Evolutionary conservation across 352 stramenopile genomes (phyloP).

Genomic region (Saprolegnia parasitica): DNA sequence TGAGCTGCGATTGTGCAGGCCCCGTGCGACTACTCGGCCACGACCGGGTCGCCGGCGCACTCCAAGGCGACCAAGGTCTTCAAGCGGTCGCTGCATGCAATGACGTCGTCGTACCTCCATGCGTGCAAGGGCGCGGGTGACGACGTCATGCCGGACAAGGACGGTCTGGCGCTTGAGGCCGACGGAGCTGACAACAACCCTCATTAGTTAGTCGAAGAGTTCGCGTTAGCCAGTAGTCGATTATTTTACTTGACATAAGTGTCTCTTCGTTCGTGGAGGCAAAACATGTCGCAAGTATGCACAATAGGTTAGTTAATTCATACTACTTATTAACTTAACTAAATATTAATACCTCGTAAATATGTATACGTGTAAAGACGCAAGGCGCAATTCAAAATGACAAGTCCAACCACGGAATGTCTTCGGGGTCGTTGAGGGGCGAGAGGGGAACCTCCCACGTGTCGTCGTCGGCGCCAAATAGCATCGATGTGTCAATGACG

Average conservation of each 20-base stretch:
- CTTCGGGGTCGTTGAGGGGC: slow-evolving; percentile 73
- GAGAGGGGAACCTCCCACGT: slow-evolving; percentile 78
- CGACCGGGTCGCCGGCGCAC: not conserved
- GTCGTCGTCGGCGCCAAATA: slow-evolving; percentile 31
- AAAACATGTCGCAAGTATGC: not conserved
- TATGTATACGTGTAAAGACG: slow-evolving; percentile 25
- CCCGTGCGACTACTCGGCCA: slow-evolving; percentile 25
- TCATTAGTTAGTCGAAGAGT: not conserved
- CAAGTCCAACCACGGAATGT: slow-evolving; percentile 80
- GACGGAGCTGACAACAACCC: no score
- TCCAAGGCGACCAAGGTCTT: slow-evolving; percentile 18
- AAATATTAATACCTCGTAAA: slow-evolving; percentile 29
- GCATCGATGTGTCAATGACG: slow-evolving; percentile 13
- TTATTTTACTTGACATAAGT: no score
- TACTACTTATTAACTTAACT: slow-evolving; percentile 21
- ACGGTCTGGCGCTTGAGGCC: slow-evolving; percentile 15
- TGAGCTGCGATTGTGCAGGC: not conserved
- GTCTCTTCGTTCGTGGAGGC: no score
- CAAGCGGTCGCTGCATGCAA: slow-evolving; percentile 22
- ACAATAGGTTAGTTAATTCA: slow-evolving; percentile 18
- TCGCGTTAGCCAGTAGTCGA: not conserved
- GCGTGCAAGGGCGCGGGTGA: slow-evolving; percentile 10
- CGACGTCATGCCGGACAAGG: slow-evolving; percentile 26
- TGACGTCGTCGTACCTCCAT: slow-evolving; percentile 23
- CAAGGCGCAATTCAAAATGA: slow-evolving; percentile 53